These are phyloP conservation scores for Gilbertella persicaria DNA, from an alignment of 371 early-diverging fungal species.

Conservation along the genomic window DNA sequence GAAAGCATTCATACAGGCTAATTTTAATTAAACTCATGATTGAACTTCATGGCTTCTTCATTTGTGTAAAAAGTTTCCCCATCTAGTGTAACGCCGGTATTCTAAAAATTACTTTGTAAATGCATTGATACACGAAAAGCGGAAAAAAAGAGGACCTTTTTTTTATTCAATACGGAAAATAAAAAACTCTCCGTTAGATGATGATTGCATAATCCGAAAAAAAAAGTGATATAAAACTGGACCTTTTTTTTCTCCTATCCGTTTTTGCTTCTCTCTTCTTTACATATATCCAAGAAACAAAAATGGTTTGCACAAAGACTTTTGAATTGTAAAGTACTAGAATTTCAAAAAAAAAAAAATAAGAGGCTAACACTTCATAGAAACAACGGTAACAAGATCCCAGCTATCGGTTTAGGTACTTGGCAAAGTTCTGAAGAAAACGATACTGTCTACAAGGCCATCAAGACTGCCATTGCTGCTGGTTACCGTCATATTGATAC, in stretches of 20 bases:
- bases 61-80: too few species aligned
- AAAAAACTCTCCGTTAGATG: background rate
- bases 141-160: background rate
- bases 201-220: background rate
- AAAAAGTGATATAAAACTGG: background rate
- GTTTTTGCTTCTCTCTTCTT: slow-evolving; percentile 1
- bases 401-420: slow-evolving; percentile 54
- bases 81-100: too few species aligned
- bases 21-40: too few species aligned
- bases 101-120: too few species aligned
- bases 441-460: slow-evolving; percentile 39
- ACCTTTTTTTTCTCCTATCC: slow-evolving; percentile 1
- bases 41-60: too few species aligned
- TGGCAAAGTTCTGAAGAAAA: slow-evolving; percentile 49
- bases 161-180: background rate
- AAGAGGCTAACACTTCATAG: slow-evolving; percentile 8
- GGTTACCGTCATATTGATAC: slow-evolving; percentile 63
- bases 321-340: slow-evolving; percentile 16
- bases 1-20: too few species aligned
- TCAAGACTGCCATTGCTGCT: slow-evolving; percentile 41
- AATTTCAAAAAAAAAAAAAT: background rate
- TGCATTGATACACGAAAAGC: background rate
- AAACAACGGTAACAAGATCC: slow-evolving; percentile 48
- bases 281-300: background rate
- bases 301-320: slow-evolving; percentile 29